These are phyloP conservation scores for Fusarium sp. DNA, from an alignment of 2,329 filamentous ascomycete genomes.

Conservation along the genomic window DNA sequence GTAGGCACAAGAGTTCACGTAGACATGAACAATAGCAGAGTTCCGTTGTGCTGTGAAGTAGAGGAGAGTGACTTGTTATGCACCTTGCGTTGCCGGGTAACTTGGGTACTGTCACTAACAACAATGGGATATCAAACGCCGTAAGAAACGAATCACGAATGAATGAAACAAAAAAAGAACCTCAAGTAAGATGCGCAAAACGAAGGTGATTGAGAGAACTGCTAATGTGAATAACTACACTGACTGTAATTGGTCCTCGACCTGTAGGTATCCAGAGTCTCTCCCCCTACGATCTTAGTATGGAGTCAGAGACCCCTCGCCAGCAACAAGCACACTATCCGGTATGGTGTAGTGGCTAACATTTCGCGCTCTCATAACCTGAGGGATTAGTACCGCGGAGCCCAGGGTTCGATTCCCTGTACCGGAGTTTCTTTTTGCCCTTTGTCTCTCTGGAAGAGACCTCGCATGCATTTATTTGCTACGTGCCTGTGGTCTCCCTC, in stretches of 20 bases:
- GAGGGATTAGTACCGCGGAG: not conserved
- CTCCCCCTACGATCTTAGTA: not conserved
- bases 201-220: not conserved
- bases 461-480: not conserved
- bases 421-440: not conserved
- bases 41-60: not conserved
- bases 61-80: not conserved
- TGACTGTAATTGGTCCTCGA: too few species aligned
- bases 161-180: not conserved
- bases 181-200: fast-evolving
- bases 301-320: fast-evolving
- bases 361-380: not conserved
- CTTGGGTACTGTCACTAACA: not conserved
- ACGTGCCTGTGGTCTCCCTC: not conserved
- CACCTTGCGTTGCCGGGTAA: conserved; percentile 17
- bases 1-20: not conserved
- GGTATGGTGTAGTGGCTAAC: conserved; percentile 22
- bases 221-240: not conserved
- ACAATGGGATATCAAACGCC: not conserved
- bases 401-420: not conserved
- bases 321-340: not conserved
- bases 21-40: not conserved
- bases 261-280: too few species aligned
- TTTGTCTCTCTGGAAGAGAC: not conserved
- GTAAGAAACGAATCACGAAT: not conserved